phyloP scores from a whole-genome alignment of 306 rosid genomes.

The Sophora flavescens region DNA sequence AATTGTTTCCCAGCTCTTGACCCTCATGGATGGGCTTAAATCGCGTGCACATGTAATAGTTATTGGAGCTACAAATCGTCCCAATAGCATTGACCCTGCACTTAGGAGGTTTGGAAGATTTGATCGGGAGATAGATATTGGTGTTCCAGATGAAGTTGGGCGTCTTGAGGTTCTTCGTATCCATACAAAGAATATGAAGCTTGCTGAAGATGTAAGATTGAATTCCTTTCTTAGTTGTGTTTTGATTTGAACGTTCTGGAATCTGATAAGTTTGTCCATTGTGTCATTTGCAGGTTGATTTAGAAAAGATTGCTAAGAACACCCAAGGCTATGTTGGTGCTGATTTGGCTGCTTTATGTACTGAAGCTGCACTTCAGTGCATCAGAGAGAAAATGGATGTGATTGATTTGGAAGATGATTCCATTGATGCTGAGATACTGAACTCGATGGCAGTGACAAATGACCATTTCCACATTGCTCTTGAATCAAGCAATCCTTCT shows the following conservation, averaged over 20 bases:
- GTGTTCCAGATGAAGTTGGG: constrained; percentile 94
- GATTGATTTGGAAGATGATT: constrained; percentile 92
- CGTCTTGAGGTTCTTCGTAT: constrained; percentile 97
- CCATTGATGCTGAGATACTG: constrained; percentile 94
- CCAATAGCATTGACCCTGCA: constrained; percentile 96
- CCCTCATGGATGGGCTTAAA: constrained; percentile 97
- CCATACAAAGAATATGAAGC: constrained; percentile 98
- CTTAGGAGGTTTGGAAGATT: constrained; percentile 98
- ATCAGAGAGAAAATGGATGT: constrained; percentile 97
- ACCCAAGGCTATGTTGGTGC: constrained; percentile 98
- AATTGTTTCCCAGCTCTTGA: constrained; percentile 95
- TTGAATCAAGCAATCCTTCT: constrained; percentile 95
- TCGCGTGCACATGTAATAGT: constrained; percentile 95
- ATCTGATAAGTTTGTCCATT: not conserved
- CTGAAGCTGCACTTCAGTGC: constrained; percentile 99
- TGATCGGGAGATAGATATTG: constrained; percentile 96
- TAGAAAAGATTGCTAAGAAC: constrained; percentile 86
- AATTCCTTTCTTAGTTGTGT: not conserved
- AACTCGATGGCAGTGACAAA: constrained; percentile 97
- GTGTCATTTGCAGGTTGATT: constrained; percentile 74
- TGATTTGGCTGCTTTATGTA: constrained; percentile 93
- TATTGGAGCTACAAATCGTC: constrained; percentile 96
- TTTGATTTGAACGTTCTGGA: constrained; percentile 9
- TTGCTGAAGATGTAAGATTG: constrained; percentile 80
- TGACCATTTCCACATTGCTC: constrained; percentile 94